These are phyloP conservation scores for Proliferodiscus dingleyae DNA, from an alignment of 2,329 filamentous ascomycete genomes.

Conservation along the genomic window DNA sequence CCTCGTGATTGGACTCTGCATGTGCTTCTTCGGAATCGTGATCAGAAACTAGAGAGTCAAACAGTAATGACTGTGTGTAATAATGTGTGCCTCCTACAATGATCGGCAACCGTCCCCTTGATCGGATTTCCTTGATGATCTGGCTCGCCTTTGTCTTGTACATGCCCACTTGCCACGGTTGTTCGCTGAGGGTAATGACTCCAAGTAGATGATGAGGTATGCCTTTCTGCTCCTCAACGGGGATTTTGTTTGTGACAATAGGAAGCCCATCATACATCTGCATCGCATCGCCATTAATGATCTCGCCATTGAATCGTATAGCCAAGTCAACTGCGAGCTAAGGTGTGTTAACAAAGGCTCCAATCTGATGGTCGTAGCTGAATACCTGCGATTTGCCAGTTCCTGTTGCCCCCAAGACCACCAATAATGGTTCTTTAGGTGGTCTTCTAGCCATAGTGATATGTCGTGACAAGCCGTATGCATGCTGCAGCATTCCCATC, in stretches of 20 bases:
- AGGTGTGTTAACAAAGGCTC: slow-evolving; percentile 6
- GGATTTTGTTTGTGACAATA: slow-evolving; percentile 93
- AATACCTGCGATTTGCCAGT: slow-evolving; percentile 86
- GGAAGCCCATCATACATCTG: slow-evolving; percentile 91
- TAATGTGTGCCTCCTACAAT: slow-evolving; percentile 94
- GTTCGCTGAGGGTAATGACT: slow-evolving; percentile 67
- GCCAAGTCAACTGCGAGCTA: slow-evolving; percentile 75
- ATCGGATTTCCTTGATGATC: slow-evolving; percentile 72
- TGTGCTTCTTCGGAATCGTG: slow-evolving; percentile 26
- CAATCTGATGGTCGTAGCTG: neutral
- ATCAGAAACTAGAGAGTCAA: slow-evolving; percentile 62
- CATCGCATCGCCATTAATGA: slow-evolving; percentile 98
- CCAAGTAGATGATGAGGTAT: slow-evolving; percentile 86
- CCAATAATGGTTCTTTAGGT: slow-evolving; percentile 61
- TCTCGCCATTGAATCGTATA: slow-evolving; percentile 76
- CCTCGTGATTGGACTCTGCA: slow-evolving; percentile 28
- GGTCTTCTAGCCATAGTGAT: slow-evolving; percentile 26
- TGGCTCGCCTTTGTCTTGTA: slow-evolving; percentile 67
- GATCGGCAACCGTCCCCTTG: slow-evolving; percentile 76
- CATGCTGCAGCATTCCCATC: slow-evolving; percentile 18
- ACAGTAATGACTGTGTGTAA: slow-evolving; percentile 85
- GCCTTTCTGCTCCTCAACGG: slow-evolving; percentile 65
- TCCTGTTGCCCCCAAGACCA: slow-evolving; percentile 83
- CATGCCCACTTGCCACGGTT: slow-evolving; percentile 75
- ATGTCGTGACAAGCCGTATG: slow-evolving; percentile 10